Evolutionary conservation across 805 yeast species (phyloP).

Genomic region (Metschnikowia similis): DNA sequence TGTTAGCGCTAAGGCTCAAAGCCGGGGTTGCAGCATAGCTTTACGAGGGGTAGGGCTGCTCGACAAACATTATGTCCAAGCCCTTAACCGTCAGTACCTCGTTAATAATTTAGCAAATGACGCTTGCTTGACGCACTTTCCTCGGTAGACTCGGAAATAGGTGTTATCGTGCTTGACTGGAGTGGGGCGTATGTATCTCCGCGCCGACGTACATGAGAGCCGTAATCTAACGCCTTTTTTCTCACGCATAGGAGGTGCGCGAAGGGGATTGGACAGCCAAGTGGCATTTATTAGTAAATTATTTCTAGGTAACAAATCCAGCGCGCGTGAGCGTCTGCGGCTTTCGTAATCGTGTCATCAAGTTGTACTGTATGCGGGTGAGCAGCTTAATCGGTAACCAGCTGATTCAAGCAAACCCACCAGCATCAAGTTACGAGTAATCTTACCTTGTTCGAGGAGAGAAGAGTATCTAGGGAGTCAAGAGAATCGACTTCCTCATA

Average conservation of each 20-base stretch:
- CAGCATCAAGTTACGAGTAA: constrained; percentile 17
- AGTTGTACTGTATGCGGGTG: background rate
- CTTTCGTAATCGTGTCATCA: background rate
- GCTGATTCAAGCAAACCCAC: background rate
- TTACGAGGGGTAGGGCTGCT: too few relatives aligned
- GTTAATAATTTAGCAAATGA: background rate
- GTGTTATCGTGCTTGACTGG: background rate
- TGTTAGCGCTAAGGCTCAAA: too few relatives aligned
- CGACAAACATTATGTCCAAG: too few relatives aligned
- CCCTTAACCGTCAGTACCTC: background rate
- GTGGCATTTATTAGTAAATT: background rate
- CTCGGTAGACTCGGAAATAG: background rate
- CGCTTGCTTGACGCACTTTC: background rate
- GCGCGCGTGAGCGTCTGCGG: background rate
- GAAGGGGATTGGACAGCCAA: background rate
- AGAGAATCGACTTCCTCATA: constrained; percentile 27
- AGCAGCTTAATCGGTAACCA: background rate
- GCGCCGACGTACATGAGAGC: background rate
- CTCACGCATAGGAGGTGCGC: background rate
- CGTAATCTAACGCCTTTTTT: background rate
- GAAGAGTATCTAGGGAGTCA: constrained; percentile 15
- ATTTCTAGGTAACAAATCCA: background rate
- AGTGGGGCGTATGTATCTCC: background rate
- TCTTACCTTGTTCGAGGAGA: constrained; percentile 19
- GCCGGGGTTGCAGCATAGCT: too few relatives aligned